Base-by-base conservation (phyloP, 2,329 filamentous ascomycete genomes). In the Hymenoscyphus linearis region DNA sequence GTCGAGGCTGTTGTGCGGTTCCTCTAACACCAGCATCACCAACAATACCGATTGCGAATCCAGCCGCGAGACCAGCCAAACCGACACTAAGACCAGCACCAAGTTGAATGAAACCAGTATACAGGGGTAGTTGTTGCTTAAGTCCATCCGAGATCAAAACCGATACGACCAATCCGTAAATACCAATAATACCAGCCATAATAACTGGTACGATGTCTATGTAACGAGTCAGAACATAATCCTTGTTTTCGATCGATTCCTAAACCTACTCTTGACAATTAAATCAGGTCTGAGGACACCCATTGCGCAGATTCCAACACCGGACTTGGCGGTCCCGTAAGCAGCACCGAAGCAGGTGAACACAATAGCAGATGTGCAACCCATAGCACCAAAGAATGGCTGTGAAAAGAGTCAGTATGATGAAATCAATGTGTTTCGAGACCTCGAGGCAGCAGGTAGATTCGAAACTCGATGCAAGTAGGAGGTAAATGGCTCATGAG, bases 141-240 rank as follows among this genome's bases (percentile, higher is more conserved):
- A 95, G 81, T 71, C 85, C 86, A 76, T 91, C 89, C 74, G 90
- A 92, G 74, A 95, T 91, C 73, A 95, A 80, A 76, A 95, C 90
- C 18, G 90, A 93, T 64, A 93, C 90, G 79, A 95, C 90, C 68
- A 95, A 85, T 73, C 90, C 90, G 81, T 95, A 99, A 78, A 99
- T 98, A 89, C 91, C 95, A 80, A 99, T 98, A 80, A 99, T 99
- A 98, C 95, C 95, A 84, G 95, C 95, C 95, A 99, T 99, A 87
- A 99, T 96, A 79, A 98, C 95, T 76, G 95, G 95, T 68, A 98
- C 93, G 78, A 98, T 97, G 85, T 97, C 93, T 98, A 69, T 10
- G 55, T 44, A 55, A 56, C 7, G 47, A 27, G 59, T 71, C 62
- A 71, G 64, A 63, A 35, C 25, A 26, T 14, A 12, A n/a, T 34